Evolutionary conservation across 345 rosid genomes (phyloP).

Genomic region (Garcia nutans): DNA sequence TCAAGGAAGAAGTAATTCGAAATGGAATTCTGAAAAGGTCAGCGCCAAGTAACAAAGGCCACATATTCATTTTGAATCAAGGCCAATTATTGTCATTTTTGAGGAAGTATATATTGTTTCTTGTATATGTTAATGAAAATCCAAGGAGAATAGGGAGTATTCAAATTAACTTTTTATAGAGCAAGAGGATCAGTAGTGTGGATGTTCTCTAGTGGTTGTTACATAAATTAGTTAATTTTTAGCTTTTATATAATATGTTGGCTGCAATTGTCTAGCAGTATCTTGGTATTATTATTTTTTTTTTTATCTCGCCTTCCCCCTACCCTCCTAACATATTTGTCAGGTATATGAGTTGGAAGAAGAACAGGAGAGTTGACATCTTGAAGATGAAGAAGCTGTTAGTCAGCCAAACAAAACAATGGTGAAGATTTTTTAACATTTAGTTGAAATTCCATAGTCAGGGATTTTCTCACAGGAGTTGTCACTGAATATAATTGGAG

Average conservation of each 20-base stretch:
- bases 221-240: constrained; percentile 31
- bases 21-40: constrained; percentile 24
- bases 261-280: not conserved
- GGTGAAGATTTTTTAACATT: not conserved
- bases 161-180: constrained; percentile 23
- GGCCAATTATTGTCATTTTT: constrained; percentile 36
- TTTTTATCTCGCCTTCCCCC: not conserved
- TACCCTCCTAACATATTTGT: not conserved
- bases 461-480: constrained; percentile 14
- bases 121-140: constrained; percentile 40
- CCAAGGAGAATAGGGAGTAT: constrained; percentile 38
- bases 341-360: constrained; percentile 14
- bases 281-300: not conserved
- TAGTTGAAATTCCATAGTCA: not conserved
- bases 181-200: constrained; percentile 31
- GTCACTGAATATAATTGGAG: not conserved
- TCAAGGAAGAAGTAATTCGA: constrained; percentile 25
- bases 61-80: constrained; percentile 19
- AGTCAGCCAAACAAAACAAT: not conserved
- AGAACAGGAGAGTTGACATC: constrained; percentile 9
- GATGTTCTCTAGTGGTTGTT: constrained; percentile 27
- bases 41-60: constrained; percentile 23
- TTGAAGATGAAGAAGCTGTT: not conserved
- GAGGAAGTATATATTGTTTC: constrained; percentile 38
- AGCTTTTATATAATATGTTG: constrained; percentile 23